Conservation (phyloP, 257 asterid species). For the Solanum arcanum region DNA sequence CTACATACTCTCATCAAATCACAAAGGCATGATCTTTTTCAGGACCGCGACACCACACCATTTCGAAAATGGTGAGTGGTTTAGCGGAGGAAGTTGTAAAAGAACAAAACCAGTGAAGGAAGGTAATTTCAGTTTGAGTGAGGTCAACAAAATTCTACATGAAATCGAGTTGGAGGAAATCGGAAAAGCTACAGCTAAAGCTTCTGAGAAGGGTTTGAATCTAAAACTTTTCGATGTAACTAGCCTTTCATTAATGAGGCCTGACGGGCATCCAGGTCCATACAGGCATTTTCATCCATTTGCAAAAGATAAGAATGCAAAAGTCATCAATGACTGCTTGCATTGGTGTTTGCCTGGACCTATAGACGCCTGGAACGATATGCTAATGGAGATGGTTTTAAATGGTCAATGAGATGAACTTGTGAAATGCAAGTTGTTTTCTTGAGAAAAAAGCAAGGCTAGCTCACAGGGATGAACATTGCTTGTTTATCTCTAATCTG, state of each 20-base stretch:
- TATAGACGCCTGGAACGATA: slow-evolving; percentile 78
- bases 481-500: background rate
- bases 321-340: slow-evolving; percentile 51
- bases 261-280: slow-evolving; percentile 88
- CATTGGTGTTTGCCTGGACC: slow-evolving; percentile 98
- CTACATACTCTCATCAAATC: slow-evolving; percentile 33
- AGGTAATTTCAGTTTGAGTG: slow-evolving; percentile 37
- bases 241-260: slow-evolving; percentile 53
- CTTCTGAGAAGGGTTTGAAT: slow-evolving; percentile 34
- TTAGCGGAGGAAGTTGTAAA: slow-evolving; percentile 52
- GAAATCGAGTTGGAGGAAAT: slow-evolving; percentile 44
- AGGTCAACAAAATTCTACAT: slow-evolving; percentile 27
- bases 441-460: background rate
- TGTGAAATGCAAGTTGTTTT: background rate
- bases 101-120: slow-evolving; percentile 41
- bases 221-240: slow-evolving; percentile 48
- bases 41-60: slow-evolving; percentile 62
- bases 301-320: slow-evolving; percentile 18
- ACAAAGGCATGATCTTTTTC: slow-evolving; percentile 39
- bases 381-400: slow-evolving; percentile 57
- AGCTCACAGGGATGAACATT: background rate
- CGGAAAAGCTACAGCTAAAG: slow-evolving; percentile 20
- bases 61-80: slow-evolving; percentile 72
- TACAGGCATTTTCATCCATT: slow-evolving; percentile 55
- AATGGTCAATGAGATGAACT: slow-evolving; percentile 19